phyloP scores from a whole-genome alignment of 176 grass and related monocot genomes.

The Bolboschoenus planiculmis region DNA sequence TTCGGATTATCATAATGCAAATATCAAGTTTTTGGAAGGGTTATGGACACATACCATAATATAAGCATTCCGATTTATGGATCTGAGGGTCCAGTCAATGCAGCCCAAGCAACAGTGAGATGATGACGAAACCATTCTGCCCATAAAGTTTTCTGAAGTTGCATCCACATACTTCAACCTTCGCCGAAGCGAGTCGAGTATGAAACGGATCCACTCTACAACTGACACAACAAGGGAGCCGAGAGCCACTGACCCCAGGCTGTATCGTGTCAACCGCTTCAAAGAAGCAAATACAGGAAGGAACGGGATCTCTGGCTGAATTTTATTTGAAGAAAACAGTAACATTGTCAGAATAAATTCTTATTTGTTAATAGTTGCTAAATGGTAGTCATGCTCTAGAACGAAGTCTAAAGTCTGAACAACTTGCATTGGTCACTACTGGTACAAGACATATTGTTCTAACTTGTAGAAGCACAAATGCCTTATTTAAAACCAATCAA shows the following conservation, averaged over 20 bases:
- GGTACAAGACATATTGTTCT: background rate
- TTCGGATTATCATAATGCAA: background rate
- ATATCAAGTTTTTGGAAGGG: background rate
- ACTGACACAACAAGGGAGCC: constrained; percentile 76
- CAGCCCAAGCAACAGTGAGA: constrained; percentile 83
- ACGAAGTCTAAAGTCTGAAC: background rate
- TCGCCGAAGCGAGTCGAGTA: constrained; percentile 80
- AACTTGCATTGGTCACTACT: background rate
- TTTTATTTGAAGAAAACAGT: constrained; percentile 1
- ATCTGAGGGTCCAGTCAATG: constrained; percentile 88
- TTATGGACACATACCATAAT: constrained; percentile 63
- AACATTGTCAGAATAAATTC: background rate
- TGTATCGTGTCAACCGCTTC: constrained; percentile 72
- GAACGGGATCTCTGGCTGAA: constrained; percentile 93
- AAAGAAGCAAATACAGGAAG: constrained; percentile 74
- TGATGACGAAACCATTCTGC: constrained; percentile 58
- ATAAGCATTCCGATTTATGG: constrained; percentile 87
- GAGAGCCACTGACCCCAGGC: constrained; percentile 81
- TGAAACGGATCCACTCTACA: constrained; percentile 93
- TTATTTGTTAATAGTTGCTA: background rate
- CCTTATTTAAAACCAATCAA: background rate
- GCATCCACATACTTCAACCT: constrained; percentile 67
- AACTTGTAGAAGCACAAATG: background rate
- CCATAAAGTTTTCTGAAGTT: constrained; percentile 54
- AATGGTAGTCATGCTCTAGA: background rate